Evolutionary conservation across 352 stramenopile genomes (phyloP), one percentile per base, ranked within the genome.

Genomic region (Plasmopara muralis): DNA sequence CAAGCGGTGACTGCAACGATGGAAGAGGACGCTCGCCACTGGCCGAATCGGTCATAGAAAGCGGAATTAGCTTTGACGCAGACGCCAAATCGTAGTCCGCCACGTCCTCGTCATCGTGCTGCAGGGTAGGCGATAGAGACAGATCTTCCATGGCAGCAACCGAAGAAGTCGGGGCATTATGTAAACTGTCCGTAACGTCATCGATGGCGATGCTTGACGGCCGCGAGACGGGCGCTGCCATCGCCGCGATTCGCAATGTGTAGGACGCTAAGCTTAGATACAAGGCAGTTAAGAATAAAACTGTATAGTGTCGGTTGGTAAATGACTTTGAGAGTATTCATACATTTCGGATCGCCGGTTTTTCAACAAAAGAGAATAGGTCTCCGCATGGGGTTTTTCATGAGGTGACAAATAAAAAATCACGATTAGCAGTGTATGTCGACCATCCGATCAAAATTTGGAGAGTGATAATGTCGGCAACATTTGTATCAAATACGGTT

Each of bases 21-120:
- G 79, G 77, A 49, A 88, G 60, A 37, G 77, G 77, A 1, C 79
- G 80, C 45, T 64, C 51, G 43, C 75, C 74, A 29, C 62, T 76
- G 43, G 64, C 69, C 37, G 70, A 79, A 67, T 85, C 73, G 12
- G 73, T 86, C 71, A 87, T 84, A 52, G 78, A 74, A 45, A 85
- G 62, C 52, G 77, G 74, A 30, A 88, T 83, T 42, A 89, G 66
- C 25, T 72, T 77, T 40, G 71, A 68, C 12, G 57, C 64, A 10
- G 60, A 68, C 12, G 60, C 55, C 37, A 65, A 44, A 37, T 70
- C 52, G 48, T 66, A 56, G 25, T 61, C 47, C 7, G 66, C 64
- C 6, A 74, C 48, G 0, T 68, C 20, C 20, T 25, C 53, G 31
- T 66, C 50, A 10, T 51, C 25, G 15, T 46, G 37, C 40, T 37